Evolutionary conservation across 768 basidiomycete species (phyloP).

Genomic region (Leccinum olivaceopallidum): DNA sequence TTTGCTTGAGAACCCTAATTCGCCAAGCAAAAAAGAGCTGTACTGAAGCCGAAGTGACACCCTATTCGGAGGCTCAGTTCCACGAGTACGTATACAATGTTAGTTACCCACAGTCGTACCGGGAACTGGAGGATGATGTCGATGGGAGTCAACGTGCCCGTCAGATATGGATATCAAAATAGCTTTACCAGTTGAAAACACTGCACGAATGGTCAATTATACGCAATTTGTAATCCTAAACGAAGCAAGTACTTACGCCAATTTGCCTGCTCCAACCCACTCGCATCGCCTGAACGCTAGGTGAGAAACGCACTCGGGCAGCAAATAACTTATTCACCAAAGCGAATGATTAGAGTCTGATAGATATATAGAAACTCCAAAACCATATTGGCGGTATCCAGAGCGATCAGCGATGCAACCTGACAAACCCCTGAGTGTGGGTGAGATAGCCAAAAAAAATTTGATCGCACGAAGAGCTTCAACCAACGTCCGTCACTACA

Average conservation of each 20-base stretch:
- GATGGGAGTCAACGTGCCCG: slow-evolving; percentile 2
- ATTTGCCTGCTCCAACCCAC: slow-evolving; percentile 16
- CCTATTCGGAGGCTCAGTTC: slow-evolving; percentile 15
- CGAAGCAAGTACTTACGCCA: slow-evolving; percentile 18
- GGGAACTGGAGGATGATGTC: slow-evolving; percentile 14
- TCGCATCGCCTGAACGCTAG: slow-evolving; percentile 15
- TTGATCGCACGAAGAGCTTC: slow-evolving; percentile 24
- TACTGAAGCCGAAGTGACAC: slow-evolving; percentile 27
- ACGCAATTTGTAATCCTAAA: not conserved
- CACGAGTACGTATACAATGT: not conserved
- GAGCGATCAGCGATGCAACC: slow-evolving; percentile 22
- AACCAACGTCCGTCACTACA: slow-evolving; percentile 24
- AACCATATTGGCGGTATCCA: slow-evolving; percentile 27
- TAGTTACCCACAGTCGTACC: slow-evolving; percentile 24
- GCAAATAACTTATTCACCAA: slow-evolving; percentile 17
- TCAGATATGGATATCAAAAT: not conserved
- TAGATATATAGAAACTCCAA: slow-evolving; percentile 30
- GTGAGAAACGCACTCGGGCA: not conserved
- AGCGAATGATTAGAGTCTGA: slow-evolving; percentile 25
- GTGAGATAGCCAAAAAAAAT: not conserved
- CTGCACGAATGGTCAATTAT: slow-evolving; percentile 10
- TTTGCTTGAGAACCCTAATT: slow-evolving; percentile 22
- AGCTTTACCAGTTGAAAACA: slow-evolving; percentile 31
- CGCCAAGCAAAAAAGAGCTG: slow-evolving; percentile 33
- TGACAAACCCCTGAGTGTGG: slow-evolving; percentile 4